Conservation (phyloP, 352 stramenopile genomes). For the Phytophthora agathidicida region DNA sequence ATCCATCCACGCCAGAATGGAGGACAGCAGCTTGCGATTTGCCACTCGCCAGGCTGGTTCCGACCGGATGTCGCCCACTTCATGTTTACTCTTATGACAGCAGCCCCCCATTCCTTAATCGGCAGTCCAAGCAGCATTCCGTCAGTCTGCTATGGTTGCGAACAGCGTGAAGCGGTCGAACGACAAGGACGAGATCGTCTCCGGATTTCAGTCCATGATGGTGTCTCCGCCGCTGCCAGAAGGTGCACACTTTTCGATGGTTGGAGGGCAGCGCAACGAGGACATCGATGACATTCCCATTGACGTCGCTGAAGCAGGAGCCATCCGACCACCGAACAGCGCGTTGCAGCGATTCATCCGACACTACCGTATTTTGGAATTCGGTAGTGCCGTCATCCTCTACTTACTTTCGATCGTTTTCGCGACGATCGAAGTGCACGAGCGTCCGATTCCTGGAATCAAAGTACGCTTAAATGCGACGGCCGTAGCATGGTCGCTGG, state of each 20-base stretch:
- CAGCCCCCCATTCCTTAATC: slow-evolving; percentile 9
- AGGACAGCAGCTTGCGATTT: slow-evolving; percentile 20
- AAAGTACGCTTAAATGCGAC: slow-evolving; percentile 53
- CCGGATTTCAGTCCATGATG: slow-evolving; percentile 22
- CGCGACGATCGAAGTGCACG: slow-evolving; percentile 54
- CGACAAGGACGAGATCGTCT: slow-evolving; percentile 15
- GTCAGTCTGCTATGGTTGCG: slow-evolving; percentile 13
- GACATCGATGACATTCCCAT: slow-evolving; percentile 14
- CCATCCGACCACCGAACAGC: background rate
- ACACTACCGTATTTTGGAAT: slow-evolving; percentile 63
- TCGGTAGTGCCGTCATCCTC: slow-evolving; percentile 52
- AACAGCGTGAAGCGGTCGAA: slow-evolving; percentile 1
- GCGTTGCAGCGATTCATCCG: slow-evolving; percentile 27
- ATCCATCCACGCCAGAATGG: slow-evolving; percentile 8
- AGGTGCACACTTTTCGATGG: slow-evolving; percentile 6
- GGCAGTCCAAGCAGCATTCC: background rate
- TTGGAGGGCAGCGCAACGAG: slow-evolving; percentile 3
- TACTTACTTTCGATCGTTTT: slow-evolving; percentile 54
- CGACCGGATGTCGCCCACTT: slow-evolving; percentile 8
- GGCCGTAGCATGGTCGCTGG: slow-evolving; percentile 44
- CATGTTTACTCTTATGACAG: slow-evolving; percentile 17
- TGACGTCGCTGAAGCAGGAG: slow-evolving; percentile 15
- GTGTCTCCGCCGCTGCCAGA: slow-evolving; percentile 7
- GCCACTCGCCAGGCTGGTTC: slow-evolving; percentile 7
- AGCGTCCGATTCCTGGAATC: slow-evolving; percentile 62